These are phyloP conservation scores for Aeschynomene evenia DNA, from an alignment of 306 rosid genomes.

Conservation along the genomic window DNA sequence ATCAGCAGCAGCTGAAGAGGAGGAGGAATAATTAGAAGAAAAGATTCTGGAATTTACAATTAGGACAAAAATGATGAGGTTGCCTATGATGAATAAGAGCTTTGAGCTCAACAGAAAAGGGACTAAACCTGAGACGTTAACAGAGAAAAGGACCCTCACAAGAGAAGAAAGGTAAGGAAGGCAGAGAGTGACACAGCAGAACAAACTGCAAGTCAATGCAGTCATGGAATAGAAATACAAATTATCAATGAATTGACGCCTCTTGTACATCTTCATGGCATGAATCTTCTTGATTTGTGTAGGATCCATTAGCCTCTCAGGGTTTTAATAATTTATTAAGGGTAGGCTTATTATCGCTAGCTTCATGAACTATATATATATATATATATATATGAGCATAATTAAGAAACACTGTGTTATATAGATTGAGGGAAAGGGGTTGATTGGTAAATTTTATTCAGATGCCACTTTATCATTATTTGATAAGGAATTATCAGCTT, in stretches of 20 bases:
- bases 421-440: conserved; percentile 29
- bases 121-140: conserved; percentile 36
- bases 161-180: conserved; percentile 36
- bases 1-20: conserved; percentile 37
- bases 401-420: conserved; percentile 27
- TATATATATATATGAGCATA: too few species aligned
- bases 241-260: conserved; percentile 28
- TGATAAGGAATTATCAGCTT: conserved; percentile 33
- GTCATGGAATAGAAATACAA: conserved; percentile 34
- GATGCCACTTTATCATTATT: conserved; percentile 34
- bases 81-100: conserved; percentile 39
- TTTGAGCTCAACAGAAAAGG: conserved; percentile 33
- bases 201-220: conserved; percentile 27
- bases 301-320: conserved; percentile 37
- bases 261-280: conserved; percentile 43
- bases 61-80: conserved; percentile 39
- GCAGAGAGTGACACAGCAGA: conserved; percentile 42
- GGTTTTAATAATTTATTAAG: too few species aligned
- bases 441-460: conserved; percentile 34
- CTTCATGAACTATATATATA: conserved; percentile 27
- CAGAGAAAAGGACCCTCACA: conserved; percentile 10
- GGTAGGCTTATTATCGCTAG: conserved; percentile 13
- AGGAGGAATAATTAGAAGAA: conserved; percentile 19
- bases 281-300: conserved; percentile 47
- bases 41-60: conserved; percentile 53